Evolutionary conservation across 2,329 filamentous ascomycete genomes (phyloP).

Genomic region (Amylocarpus encephaloides): DNA sequence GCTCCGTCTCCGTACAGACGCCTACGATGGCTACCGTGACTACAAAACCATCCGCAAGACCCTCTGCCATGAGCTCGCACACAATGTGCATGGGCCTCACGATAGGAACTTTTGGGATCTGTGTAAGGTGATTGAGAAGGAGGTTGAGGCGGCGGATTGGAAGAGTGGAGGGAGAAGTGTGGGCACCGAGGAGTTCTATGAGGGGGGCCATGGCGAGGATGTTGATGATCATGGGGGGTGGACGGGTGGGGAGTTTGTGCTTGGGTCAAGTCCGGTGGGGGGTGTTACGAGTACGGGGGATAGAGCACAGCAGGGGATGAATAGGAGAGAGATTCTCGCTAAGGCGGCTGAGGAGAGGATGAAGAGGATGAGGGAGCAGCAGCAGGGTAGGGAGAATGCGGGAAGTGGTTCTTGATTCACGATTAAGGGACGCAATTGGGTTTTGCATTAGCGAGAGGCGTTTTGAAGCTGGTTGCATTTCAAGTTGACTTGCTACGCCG

Average conservation of each 20-base stretch:
- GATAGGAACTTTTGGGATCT: slow-evolving; percentile 86
- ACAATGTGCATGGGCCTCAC: slow-evolving; percentile 82
- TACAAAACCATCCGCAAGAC: slow-evolving; percentile 89
- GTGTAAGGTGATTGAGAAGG: slow-evolving; percentile 78
- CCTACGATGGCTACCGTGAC: slow-evolving; percentile 87
- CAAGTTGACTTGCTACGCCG: no score
- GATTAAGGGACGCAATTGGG: no score
- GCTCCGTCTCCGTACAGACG: slow-evolving; percentile 83
- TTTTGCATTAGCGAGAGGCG: no score
- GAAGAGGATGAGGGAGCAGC: slow-evolving; percentile 26
- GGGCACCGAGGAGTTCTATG: slow-evolving; percentile 52
- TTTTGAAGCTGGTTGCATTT: no score
- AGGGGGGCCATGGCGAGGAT: slow-evolving; percentile 48
- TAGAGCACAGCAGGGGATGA: slow-evolving; percentile 41
- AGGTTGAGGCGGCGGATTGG: slow-evolving; percentile 79
- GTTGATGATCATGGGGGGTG: slow-evolving; percentile 67
- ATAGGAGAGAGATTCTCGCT: slow-evolving; percentile 67
- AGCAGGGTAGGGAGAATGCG: slow-evolving; percentile 10
- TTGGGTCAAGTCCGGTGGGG: slow-evolving; percentile 48
- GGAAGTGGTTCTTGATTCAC: slow-evolving; percentile 7
- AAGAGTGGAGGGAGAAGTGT: slow-evolving; percentile 61
- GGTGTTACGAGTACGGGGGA: slow-evolving; percentile 33
- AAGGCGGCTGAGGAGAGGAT: slow-evolving; percentile 60
- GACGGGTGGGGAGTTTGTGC: slow-evolving; percentile 72
- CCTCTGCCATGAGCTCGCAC: slow-evolving; percentile 88